These are phyloP conservation scores for Cucumis melo DNA, from an alignment of 306 rosid genomes.

Conservation along the genomic window DNA sequence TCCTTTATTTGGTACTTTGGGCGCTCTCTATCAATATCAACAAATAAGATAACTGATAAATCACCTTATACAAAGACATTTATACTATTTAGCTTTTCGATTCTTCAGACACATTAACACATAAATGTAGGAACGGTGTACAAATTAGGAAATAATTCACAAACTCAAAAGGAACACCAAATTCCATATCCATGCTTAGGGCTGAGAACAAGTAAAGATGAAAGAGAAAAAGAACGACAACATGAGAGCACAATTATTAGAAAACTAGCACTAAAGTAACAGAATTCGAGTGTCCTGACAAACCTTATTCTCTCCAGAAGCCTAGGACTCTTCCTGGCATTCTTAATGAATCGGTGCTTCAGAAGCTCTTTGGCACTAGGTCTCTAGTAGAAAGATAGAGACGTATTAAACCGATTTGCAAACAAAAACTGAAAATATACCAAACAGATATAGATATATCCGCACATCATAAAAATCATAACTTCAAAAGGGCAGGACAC, in stretches of 20 bases:
- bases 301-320: conserved; percentile 92
- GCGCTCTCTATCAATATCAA: conserved; percentile 62
- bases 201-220: not conserved
- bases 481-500: conserved; percentile 2
- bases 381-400: conserved; percentile 47
- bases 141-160: not conserved
- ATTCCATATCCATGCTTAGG: not conserved
- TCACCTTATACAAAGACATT: not conserved
- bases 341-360: conserved; percentile 81
- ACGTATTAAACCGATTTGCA: not conserved
- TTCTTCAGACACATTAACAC: not conserved
- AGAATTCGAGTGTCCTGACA: conserved; percentile 9
- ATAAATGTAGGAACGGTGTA: not conserved
- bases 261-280: conserved; percentile 8
- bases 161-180: not conserved
- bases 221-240: not conserved
- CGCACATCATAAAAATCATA: not conserved
- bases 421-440: not conserved
- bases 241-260: not conserved
- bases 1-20: conserved; percentile 72
- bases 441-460: not conserved
- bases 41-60: conserved; percentile 8
- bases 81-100: not conserved
- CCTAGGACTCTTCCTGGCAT: conserved; percentile 74
- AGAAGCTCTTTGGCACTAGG: conserved; percentile 94